Percentiles rank a stretch among this genome's conserved stretches.
phyloP scores from a whole-genome alignment of 1,284 basidiomycete species.

The Fomitopsis schrenkii region DNA sequence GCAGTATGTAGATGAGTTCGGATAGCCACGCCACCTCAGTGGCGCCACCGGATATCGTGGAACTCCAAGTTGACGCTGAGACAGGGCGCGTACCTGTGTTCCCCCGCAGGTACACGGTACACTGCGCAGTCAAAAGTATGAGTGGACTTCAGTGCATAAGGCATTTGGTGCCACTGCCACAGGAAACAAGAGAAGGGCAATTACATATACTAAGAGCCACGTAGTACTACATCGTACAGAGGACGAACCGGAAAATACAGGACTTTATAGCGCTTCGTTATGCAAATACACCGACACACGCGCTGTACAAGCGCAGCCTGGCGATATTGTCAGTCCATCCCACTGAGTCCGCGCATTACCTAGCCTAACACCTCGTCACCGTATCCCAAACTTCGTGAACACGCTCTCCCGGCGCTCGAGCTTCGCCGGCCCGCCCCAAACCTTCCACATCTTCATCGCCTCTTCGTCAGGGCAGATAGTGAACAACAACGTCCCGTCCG shows the following conservation, averaged over 20 bases:
- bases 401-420: slow-evolving; percentile 23
- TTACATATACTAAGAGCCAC: background rate
- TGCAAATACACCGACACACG: background rate
- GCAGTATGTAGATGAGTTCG: no score
- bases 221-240: background rate
- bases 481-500: slow-evolving; percentile 34
- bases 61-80: no score
- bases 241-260: background rate
- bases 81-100: no score
- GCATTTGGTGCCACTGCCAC: no score
- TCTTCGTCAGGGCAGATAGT: slow-evolving; percentile 36
- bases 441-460: slow-evolving; percentile 40
- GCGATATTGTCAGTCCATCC: background rate
- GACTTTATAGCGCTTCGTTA: background rate
- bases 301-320: background rate
- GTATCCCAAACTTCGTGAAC: slow-evolving; percentile 25
- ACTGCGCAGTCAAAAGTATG: no score
- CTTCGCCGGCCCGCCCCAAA: slow-evolving; percentile 29
- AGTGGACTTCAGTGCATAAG: no score
- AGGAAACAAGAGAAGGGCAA: background rate
- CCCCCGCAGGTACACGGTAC: no score
- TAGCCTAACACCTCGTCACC: slow-evolving; percentile 6
- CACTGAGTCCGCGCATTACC: background rate
- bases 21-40: no score
- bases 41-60: no score